Conservation (phyloP, 1,139 yeast species). For the Pichia sp. region DNA sequence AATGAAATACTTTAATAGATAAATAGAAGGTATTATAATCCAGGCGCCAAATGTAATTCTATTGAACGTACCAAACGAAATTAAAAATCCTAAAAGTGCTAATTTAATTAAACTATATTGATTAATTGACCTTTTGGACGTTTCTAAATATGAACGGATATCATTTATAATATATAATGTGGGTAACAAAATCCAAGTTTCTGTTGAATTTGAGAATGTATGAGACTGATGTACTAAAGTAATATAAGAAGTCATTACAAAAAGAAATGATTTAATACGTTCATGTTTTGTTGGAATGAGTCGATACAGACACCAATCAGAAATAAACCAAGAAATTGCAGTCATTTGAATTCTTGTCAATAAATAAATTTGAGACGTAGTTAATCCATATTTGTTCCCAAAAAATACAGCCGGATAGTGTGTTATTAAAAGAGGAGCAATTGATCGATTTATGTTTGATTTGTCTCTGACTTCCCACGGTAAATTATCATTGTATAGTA, state of each 20-base stretch:
- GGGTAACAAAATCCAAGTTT: conserved; percentile 60
- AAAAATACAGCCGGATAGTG: conserved; percentile 62
- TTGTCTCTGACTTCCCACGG: conserved; percentile 80
- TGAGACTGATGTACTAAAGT: conserved; percentile 80
- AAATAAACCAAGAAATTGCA: conserved; percentile 50
- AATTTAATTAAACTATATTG: conserved; percentile 11
- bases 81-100: conserved; percentile 43
- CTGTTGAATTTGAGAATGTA: conserved; percentile 82
- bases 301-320: conserved; percentile 46
- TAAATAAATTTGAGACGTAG: conserved; percentile 49
- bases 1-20: conserved; percentile 16
- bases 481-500: conserved; percentile 49
- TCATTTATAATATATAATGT: conserved; percentile 48
- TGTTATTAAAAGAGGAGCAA: conserved; percentile 57
- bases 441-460: conserved; percentile 62
- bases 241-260: conserved; percentile 71
- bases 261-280: conserved; percentile 55
- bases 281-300: conserved; percentile 56
- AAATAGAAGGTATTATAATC: conserved; percentile 52
- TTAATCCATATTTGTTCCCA: conserved; percentile 28
- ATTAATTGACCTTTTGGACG: not conserved
- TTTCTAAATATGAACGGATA: conserved; percentile 31
- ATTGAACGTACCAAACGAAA: conserved; percentile 71
- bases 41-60: conserved; percentile 80
- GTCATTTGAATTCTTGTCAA: conserved; percentile 54